Evolutionary conservation across 805 yeast species (phyloP).

Genomic region (Kluyveromyces wickerhamii): DNA sequence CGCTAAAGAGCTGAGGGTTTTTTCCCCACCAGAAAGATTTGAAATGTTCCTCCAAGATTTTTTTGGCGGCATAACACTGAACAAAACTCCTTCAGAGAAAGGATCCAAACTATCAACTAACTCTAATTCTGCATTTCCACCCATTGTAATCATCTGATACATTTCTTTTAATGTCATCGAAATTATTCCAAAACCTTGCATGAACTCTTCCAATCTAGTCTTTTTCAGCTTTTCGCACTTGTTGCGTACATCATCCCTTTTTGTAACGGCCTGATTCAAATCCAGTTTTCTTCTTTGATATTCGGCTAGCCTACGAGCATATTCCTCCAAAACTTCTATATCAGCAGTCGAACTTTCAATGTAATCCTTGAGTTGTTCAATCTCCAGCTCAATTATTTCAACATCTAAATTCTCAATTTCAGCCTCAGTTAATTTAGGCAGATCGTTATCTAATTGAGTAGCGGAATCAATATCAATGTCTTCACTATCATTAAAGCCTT

Average conservation of each 20-base stretch:
- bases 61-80: conserved; percentile 98
- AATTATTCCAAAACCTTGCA: conserved; percentile 84
- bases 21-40: conserved; percentile 95
- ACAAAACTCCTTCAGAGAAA: conserved; percentile 93
- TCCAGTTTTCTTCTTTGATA: conserved; percentile 55
- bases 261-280: conserved; percentile 56
- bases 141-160: conserved; percentile 99
- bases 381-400: conserved; percentile 41
- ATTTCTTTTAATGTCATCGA: conserved; percentile 86
- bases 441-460: conserved; percentile 12
- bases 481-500: conserved; percentile 9
- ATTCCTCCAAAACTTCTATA: conserved; percentile 68
- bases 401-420: conserved; percentile 44
- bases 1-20: conserved; percentile 89
- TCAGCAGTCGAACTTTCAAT: conserved; percentile 56
- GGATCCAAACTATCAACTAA: conserved; percentile 94
- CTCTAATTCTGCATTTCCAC: conserved; percentile 97
- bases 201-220: conserved; percentile 76
- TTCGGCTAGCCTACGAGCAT: conserved; percentile 58
- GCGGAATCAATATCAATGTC: conserved; percentile 5
- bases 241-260: conserved; percentile 56
- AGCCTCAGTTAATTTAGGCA: conserved; percentile 41
- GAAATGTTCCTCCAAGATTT: conserved; percentile 96
- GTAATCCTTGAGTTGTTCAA: conserved; percentile 47
- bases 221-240: conserved; percentile 63